These are phyloP conservation scores for Fraxinus nigra DNA, from an alignment of 305 asterid species.

Conservation along the genomic window DNA sequence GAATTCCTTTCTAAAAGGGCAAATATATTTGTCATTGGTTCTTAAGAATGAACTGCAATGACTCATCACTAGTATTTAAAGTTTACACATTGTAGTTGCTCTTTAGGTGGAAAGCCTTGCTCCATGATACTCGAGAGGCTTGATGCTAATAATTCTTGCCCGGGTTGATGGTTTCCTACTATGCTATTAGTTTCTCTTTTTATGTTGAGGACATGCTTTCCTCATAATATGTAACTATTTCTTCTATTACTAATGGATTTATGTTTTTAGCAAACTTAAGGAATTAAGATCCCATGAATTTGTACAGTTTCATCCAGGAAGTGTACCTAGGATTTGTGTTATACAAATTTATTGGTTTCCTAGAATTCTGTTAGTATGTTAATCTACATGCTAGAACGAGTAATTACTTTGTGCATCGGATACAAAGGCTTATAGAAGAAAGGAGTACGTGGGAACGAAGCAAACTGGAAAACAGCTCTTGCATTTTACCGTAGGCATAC, in stretches of 20 bases:
- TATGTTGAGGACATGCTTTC: not conserved
- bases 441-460: conserved; percentile 8
- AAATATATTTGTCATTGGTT: not conserved
- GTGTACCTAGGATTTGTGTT: not conserved
- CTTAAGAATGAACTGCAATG: not conserved
- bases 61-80: not conserved
- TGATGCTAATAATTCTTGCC: not conserved
- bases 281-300: not conserved
- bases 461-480: conserved; percentile 5
- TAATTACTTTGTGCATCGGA: not conserved
- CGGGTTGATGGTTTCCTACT: not conserved
- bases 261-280: not conserved
- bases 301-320: not conserved
- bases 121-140: not conserved
- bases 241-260: not conserved
- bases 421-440: not conserved
- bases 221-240: not conserved
- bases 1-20: not conserved
- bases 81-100: not conserved
- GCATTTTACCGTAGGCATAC: conserved; percentile 1
- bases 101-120: not conserved
- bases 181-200: not conserved
- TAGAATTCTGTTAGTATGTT: not conserved
- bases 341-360: not conserved
- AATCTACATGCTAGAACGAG: not conserved